phyloP scores from a whole-genome alignment of 805 yeast species.

The Starmerella geochares region DNA sequence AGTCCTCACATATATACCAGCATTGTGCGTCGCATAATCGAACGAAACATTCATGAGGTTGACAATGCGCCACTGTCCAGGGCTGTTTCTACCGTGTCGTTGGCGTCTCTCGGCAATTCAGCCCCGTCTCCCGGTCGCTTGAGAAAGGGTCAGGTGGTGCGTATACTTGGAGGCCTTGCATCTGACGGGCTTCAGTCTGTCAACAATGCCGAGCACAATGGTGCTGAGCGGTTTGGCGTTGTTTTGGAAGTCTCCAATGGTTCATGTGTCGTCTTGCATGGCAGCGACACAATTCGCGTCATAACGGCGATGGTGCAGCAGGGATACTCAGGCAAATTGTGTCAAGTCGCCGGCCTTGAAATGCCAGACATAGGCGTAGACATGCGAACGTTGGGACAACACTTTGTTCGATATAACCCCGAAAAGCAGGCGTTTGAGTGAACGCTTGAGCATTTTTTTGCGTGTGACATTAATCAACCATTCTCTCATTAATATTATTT shows the following conservation, averaged over 20 bases:
- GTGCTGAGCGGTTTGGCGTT: conserved; percentile 16
- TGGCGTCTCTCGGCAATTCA: conserved; percentile 6
- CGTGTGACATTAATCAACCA: not conserved
- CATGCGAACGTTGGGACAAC: conserved; percentile 19
- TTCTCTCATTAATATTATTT: not conserved
- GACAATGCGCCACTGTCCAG: conserved; percentile 20
- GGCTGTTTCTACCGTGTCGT: conserved; percentile 16
- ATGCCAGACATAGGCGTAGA: conserved; percentile 23
- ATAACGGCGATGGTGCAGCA: conserved; percentile 14
- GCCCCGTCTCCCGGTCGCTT: conserved; percentile 13
- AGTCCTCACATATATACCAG: conserved; percentile 16
- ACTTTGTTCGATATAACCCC: conserved; percentile 19
- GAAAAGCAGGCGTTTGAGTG: conserved; percentile 11
- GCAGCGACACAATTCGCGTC: conserved; percentile 10
- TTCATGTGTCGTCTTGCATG: conserved; percentile 18
- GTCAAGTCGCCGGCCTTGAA: conserved; percentile 14
- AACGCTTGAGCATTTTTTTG: not conserved
- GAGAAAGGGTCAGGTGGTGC: conserved; percentile 14
- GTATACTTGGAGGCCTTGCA: conserved; percentile 1
- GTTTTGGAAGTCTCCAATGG: conserved; percentile 19
- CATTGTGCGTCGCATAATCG: conserved; percentile 20
- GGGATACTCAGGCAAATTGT: conserved; percentile 13
- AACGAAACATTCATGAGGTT: conserved; percentile 18
- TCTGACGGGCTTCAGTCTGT: not conserved
- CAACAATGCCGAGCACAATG: not conserved